These are phyloP conservation scores for Inonotus hispidus DNA, from an alignment of 1,284 basidiomycete species.

Conservation along the genomic window DNA sequence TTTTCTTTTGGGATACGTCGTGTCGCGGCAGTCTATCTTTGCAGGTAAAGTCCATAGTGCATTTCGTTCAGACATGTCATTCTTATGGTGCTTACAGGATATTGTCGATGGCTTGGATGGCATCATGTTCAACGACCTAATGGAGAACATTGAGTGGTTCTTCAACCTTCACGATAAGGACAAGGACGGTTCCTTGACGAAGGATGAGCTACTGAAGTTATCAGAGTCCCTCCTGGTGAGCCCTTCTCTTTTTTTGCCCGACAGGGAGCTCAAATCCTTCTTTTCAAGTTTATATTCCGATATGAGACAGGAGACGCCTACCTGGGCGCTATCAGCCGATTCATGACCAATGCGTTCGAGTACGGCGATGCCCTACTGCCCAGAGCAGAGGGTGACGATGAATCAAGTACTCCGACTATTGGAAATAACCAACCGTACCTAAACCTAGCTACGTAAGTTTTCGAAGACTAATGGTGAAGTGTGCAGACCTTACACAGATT, in stretches of 20 bases:
- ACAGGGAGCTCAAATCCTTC: background rate
- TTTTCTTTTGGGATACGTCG: conserved; percentile 87
- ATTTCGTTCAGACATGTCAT: conserved; percentile 12
- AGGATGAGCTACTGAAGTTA: conserved; percentile 93
- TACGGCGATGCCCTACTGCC: conserved; percentile 84
- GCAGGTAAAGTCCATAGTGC: conserved; percentile 44
- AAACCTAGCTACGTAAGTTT: conserved; percentile 69
- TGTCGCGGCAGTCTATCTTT: conserved; percentile 79
- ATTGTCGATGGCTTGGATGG: conserved; percentile 85
- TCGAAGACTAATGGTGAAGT: background rate
- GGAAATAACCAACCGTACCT: conserved; percentile 82
- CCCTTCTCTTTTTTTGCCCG: conserved; percentile 10
- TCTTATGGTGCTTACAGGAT: conserved; percentile 49
- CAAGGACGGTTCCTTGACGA: conserved; percentile 90
- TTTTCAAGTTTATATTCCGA: conserved; percentile 87
- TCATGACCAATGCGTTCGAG: conserved; percentile 96
- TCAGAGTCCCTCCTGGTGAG: conserved; percentile 90
- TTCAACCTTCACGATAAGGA: conserved; percentile 96
- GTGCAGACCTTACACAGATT: background rate
- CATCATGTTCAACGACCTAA: conserved; percentile 94
- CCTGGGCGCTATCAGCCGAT: conserved; percentile 89
- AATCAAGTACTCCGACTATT: conserved; percentile 41
- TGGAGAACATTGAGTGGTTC: conserved; percentile 99
- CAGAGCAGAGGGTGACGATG: conserved; percentile 39
- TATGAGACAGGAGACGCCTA: conserved; percentile 97